Percentiles rank a stretch among this genome's conserved stretches.
phyloP scores from a whole-genome alignment of 2,329 filamentous ascomycete genomes.

The Ascomycota sp. region DNA sequence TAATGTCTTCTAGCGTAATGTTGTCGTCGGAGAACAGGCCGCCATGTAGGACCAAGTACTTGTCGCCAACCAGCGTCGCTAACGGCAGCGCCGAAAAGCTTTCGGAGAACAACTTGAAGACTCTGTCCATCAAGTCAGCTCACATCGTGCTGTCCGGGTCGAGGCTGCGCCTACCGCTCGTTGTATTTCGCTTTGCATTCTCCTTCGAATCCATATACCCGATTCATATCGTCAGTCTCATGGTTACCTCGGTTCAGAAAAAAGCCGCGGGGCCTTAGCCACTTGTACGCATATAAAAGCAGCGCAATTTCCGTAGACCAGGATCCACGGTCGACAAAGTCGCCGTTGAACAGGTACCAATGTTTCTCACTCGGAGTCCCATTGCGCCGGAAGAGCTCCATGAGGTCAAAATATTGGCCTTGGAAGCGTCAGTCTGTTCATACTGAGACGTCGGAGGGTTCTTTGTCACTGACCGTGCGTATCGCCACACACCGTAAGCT shows the following conservation, averaged over 20 bases:
- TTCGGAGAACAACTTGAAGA: conserved; percentile 95
- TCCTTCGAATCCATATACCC: conserved; percentile 92
- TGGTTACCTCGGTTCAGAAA: conserved; percentile 97
- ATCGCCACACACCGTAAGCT: conserved; percentile 87
- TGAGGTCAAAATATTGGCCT: conserved; percentile 93
- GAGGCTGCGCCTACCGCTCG: conserved; percentile 29
- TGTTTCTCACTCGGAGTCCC: conserved; percentile 68
- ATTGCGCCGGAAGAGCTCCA: conserved; percentile 87
- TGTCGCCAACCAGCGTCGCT: conserved; percentile 74
- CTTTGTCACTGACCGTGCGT: conserved; percentile 49
- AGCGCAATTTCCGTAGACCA: conserved; percentile 97
- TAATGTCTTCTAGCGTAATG: conserved; percentile 74
- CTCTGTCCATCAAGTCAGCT: conserved; percentile 17
- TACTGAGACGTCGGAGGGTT: background rate
- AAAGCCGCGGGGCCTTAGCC: conserved; percentile 67
- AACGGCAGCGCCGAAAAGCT: conserved; percentile 86
- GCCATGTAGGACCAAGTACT: conserved; percentile 81
- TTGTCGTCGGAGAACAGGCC: conserved; percentile 93
- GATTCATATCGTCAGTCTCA: conserved; percentile 98
- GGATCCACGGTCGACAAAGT: conserved; percentile 91
- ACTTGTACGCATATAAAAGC: conserved; percentile 88
- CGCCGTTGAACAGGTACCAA: conserved; percentile 91
- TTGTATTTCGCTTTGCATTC: conserved; percentile 98
- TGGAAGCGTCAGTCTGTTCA: conserved; percentile 3
- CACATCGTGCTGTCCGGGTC: background rate